A percentile compares a stretch with the other conserved stretches of the same genome.
phyloP scores from a whole-genome alignment of 805 yeast species.

The Metschnikowia baotianmanensis region DNA sequence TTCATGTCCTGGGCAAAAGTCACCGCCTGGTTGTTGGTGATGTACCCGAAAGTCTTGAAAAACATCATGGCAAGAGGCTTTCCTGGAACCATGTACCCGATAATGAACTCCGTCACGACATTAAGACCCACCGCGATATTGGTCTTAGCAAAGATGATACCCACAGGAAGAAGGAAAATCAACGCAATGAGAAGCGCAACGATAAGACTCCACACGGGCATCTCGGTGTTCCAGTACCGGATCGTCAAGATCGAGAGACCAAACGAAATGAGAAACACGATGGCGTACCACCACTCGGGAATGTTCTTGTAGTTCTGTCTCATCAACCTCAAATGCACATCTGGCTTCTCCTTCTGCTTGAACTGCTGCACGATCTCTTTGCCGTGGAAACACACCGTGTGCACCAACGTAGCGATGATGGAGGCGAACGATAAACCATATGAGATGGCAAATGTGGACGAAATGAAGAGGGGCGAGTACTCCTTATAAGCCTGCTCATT shows the following conservation, averaged over 20 bases:
- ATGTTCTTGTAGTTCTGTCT: slow-evolving; percentile 35
- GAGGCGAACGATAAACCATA: slow-evolving; percentile 62
- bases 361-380: slow-evolving; percentile 42
- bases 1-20: slow-evolving; percentile 48
- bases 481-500: slow-evolving; percentile 46
- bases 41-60: slow-evolving; percentile 47
- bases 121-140: slow-evolving; percentile 40
- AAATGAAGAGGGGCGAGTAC: slow-evolving; percentile 63
- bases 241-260: slow-evolving; percentile 39
- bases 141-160: slow-evolving; percentile 35
- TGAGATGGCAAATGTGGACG: slow-evolving; percentile 57
- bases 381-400: slow-evolving; percentile 57
- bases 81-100: slow-evolving; percentile 47
- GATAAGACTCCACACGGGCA: slow-evolving; percentile 42
- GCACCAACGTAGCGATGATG: slow-evolving; percentile 57
- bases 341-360: slow-evolving; percentile 26
- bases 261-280: slow-evolving; percentile 31
- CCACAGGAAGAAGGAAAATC: slow-evolving; percentile 40
- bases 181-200: slow-evolving; percentile 40
- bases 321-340: slow-evolving; percentile 59
- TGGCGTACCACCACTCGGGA: slow-evolving; percentile 45
- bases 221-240: slow-evolving; percentile 40
- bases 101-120: slow-evolving; percentile 42
- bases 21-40: slow-evolving; percentile 48
- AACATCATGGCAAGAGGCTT: slow-evolving; percentile 49